Base-by-base conservation (phyloP, 164 flowering plant genomes). In the Kalanchoe fedtschenkoi region DNA sequence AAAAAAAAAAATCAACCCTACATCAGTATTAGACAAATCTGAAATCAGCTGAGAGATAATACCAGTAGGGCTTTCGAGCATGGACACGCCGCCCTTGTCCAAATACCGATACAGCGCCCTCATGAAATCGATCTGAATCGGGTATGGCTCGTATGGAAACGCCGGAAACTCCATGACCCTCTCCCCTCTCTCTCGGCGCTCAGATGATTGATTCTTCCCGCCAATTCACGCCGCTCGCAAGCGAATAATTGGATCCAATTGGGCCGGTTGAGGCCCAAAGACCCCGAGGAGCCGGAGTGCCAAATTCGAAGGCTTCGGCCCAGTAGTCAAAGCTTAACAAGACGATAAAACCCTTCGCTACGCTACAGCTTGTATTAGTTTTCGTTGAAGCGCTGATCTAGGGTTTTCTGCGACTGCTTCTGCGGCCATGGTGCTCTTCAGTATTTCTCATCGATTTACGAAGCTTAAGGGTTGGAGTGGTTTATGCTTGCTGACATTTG, bases 61-160 rank as follows among this genome's bases (percentile, higher is more conserved):
- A 85, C 97, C 99, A 5, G 97, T 95, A 60, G 96, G 97, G 83
- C 99, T 95, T 77, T 91, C 97, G 66, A 95, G 91, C 93, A 95
- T 83, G 75, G 97, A 78, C 39, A 91, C 73, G 54, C 97, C 97
- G 51, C 97, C 97, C 55, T 67, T 68, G 39, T 86, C 72, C 57
- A 91, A 82, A 42, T 78, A 80, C 34, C 69, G 61, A 62, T 91
- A 89, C 34, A 95, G 86, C 5, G 89, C 80, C 14, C 79, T 83
- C 99, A 85, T 95, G 83, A 95, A 95, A 68, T 87, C 96, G 29
- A 79, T 68, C 73, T 91, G 97, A 4, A 95, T 95, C 1, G 86
- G 61, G 64, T 95, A 89, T 4, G 99, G 96, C 66, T 86, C 67
- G 76, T 77, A 89, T 15, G 97, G 99, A 64, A 95, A 95, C 13